phyloP scores from a whole-genome alignment of 169 alveolate species.

The Pseudocohnilembus persalinus region DNA sequence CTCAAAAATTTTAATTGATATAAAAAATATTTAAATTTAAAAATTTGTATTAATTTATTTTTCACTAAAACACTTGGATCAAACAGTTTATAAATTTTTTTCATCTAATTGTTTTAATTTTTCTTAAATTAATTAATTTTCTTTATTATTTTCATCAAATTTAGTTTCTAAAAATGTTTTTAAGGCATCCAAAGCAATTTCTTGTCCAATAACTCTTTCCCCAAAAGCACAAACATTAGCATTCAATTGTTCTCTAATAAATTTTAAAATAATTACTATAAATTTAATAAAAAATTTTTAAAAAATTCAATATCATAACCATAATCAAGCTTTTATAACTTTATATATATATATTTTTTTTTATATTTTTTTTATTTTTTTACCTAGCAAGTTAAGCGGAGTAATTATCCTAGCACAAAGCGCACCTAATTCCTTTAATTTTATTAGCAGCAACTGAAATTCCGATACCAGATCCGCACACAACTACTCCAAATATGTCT shows the following conservation, averaged over 20 bases:
- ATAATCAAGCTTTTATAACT: no score
- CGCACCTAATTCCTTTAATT: conserved; percentile 65
- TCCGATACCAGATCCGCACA: conserved; percentile 75
- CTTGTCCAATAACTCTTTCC: conserved; percentile 58
- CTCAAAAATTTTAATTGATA: no score
- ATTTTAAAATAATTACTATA: no score
- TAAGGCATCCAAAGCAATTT: conserved; percentile 43
- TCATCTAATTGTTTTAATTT: background rate
- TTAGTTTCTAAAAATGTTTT: conserved; percentile 28
- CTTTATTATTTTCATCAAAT: conserved; percentile 6
- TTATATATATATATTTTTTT: no score
- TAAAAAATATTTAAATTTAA: no score
- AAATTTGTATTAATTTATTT: no score
- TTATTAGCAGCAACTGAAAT: conserved; percentile 65
- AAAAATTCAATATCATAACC: no score
- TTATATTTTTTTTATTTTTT: no score
- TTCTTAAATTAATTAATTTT: background rate
- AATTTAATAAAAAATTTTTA: no score
- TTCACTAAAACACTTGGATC: background rate
- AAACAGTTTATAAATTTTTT: background rate
- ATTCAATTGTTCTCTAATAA: conserved; percentile 34
- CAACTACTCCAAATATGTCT: conserved; percentile 39
- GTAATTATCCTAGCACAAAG: conserved; percentile 59
- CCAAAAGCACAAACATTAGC: conserved; percentile 64
- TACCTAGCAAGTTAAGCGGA: conserved; percentile 48